Conservation (phyloP, 352 stramenopile genomes). For the Peronospora belbahrii region DNA sequence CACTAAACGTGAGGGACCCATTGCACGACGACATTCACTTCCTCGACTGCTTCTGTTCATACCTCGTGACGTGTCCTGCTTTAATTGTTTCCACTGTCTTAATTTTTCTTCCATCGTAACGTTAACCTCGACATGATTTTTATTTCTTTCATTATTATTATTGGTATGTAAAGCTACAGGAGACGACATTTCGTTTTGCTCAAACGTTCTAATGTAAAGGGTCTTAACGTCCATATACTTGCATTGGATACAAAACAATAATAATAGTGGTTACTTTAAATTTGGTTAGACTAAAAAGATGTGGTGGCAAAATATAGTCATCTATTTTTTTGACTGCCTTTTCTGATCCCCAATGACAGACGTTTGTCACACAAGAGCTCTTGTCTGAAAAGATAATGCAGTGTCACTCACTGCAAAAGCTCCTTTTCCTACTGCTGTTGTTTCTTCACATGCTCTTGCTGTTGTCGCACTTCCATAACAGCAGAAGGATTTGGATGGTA, state of each 20-base stretch:
- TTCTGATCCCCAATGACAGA: conserved; percentile 24
- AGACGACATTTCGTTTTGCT: no score
- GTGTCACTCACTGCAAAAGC: conserved; percentile 13
- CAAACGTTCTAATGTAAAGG: background rate
- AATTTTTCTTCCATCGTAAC: conserved; percentile 19
- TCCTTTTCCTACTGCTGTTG: conserved; percentile 29
- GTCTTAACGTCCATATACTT: no score
- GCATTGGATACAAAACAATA: no score
- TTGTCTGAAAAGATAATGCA: no score
- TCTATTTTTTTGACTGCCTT: background rate
- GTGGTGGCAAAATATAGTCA: no score
- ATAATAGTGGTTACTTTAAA: no score
- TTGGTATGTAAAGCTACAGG: no score
- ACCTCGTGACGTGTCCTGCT: background rate
- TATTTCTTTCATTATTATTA: background rate
- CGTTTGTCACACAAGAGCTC: conserved; percentile 12
- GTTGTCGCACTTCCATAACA: conserved; percentile 49
- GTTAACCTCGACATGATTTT: background rate
- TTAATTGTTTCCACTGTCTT: conserved; percentile 11
- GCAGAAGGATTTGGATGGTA: conserved; percentile 60
- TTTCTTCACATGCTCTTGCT: conserved; percentile 26
- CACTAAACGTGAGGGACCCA: no score
- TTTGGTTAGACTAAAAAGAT: no score
- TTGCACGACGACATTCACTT: background rate
- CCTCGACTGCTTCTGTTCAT: background rate